Conservation (phyloP, 768 basidiomycete genomes). For the Trichaptum fuscoviolaceum region DNA sequence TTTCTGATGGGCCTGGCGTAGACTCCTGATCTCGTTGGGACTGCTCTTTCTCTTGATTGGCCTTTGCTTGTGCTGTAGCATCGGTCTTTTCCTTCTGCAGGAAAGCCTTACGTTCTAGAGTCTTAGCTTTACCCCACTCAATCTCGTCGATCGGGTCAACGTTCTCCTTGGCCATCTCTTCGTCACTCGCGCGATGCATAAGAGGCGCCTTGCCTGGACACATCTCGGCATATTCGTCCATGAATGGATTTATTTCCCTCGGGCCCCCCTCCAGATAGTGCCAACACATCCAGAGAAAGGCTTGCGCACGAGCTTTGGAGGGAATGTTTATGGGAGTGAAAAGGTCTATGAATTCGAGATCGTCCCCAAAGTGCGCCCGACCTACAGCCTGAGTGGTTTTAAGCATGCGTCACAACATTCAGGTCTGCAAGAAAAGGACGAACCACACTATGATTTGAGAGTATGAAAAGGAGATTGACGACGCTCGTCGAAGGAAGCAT, state of each 20-base stretch:
- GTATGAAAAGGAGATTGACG: slow-evolving; percentile 64
- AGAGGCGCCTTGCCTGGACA: slow-evolving; percentile 25
- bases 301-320: slow-evolving; percentile 36
- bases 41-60: not conserved
- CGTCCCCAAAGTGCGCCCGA: slow-evolving; percentile 25
- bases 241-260: slow-evolving; percentile 43
- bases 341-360: slow-evolving; percentile 36
- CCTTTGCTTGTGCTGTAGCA: slow-evolving; percentile 25
- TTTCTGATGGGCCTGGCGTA: not conserved
- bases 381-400: slow-evolving; percentile 22
- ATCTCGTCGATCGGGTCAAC: slow-evolving; percentile 74
- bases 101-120: slow-evolving; percentile 62
- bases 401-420: slow-evolving; percentile 1
- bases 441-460: slow-evolving; percentile 49
- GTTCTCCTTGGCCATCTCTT: slow-evolving; percentile 62
- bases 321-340: slow-evolving; percentile 37
- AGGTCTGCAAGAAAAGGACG: slow-evolving; percentile 13
- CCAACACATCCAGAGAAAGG: slow-evolving; percentile 43
- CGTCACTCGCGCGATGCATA: slow-evolving; percentile 23
- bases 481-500: slow-evolving; percentile 63
- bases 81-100: slow-evolving; percentile 53
- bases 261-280: slow-evolving; percentile 48
- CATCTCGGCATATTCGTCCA: slow-evolving; percentile 24
- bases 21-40: not conserved
- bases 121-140: slow-evolving; percentile 75